phyloP scores from a whole-genome alignment of 805 yeast genomes.

The Yarrowia phangngaensis region DNA sequence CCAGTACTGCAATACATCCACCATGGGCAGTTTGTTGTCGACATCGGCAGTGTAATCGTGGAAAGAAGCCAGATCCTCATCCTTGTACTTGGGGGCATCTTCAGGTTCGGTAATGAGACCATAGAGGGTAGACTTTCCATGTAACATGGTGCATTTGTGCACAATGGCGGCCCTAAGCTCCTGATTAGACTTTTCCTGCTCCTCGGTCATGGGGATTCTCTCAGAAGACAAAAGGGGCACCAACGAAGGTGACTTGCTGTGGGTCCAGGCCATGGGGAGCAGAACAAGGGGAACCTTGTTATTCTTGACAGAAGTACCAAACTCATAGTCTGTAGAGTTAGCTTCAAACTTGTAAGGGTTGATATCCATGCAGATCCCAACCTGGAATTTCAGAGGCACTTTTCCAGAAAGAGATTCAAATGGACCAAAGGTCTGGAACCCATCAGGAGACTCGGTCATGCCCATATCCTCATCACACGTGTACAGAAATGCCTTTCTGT shows the following conservation, averaged over 20 bases:
- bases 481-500: slow-evolving; percentile 72
- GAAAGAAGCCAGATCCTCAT: slow-evolving; percentile 20
- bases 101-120: slow-evolving; percentile 18
- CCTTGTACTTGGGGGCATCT: slow-evolving; percentile 33
- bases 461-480: slow-evolving; percentile 82
- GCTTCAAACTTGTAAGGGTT: slow-evolving; percentile 83
- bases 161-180: slow-evolving; percentile 27
- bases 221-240: slow-evolving; percentile 1
- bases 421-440: slow-evolving; percentile 43
- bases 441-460: slow-evolving; percentile 59
- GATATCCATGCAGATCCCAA: slow-evolving; percentile 94
- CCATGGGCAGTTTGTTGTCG: slow-evolving; percentile 44
- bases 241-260: slow-evolving; percentile 29
- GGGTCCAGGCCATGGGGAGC: slow-evolving; percentile 85
- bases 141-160: slow-evolving; percentile 18
- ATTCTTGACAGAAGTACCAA: slow-evolving; percentile 50
- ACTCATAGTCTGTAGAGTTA: slow-evolving; percentile 72
- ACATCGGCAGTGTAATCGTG: slow-evolving; percentile 14
- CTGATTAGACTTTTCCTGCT: slow-evolving; percentile 30
- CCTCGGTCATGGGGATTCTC: slow-evolving; percentile 18
- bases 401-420: slow-evolving; percentile 25
- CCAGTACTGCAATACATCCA: slow-evolving; percentile 67
- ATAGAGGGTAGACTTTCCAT: slow-evolving; percentile 2
- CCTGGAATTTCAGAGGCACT: slow-evolving; percentile 44
- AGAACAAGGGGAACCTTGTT: slow-evolving; percentile 55